phyloP scores from a whole-genome alignment of 2,329 filamentous ascomycete species.

The Lasiodiplodia theobromae region DNA sequence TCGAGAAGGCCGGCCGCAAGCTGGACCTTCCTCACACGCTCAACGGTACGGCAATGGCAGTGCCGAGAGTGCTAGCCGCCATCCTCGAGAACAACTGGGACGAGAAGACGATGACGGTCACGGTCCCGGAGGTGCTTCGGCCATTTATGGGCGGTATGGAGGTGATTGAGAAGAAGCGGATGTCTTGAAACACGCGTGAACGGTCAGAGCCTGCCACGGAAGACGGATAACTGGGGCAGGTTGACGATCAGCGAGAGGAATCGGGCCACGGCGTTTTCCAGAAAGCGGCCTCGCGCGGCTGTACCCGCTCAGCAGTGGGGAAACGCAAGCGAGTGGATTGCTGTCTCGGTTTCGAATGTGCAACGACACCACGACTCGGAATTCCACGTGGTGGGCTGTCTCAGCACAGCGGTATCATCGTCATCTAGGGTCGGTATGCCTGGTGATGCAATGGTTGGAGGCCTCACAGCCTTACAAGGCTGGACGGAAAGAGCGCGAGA shows the following conservation, averaged over 20 bases:
- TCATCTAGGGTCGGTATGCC: slow-evolving; percentile 4
- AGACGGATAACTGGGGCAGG: slow-evolving; percentile 10
- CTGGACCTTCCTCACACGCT: slow-evolving; percentile 84
- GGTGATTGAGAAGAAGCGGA: slow-evolving; percentile 38
- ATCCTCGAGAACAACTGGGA: slow-evolving; percentile 92
- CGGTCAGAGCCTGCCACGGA: slow-evolving; percentile 10
- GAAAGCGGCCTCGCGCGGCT: slow-evolving; percentile 19
- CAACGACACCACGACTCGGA: slow-evolving; percentile 18
- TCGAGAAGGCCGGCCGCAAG: slow-evolving; percentile 54
- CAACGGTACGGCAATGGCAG: slow-evolving; percentile 92
- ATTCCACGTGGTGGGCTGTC: slow-evolving; percentile 18
- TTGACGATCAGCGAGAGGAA: slow-evolving; percentile 7
- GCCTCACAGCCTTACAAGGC: slow-evolving; percentile 17
- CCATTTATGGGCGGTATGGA: slow-evolving; percentile 76
- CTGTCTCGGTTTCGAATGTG: slow-evolving; percentile 10
- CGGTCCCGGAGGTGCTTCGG: slow-evolving; percentile 78
- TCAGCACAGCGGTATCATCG: slow-evolving; percentile 11
- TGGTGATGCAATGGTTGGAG: slow-evolving; percentile 25
- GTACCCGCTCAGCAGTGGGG: slow-evolving; percentile 16
- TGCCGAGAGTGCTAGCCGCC: slow-evolving; percentile 87
- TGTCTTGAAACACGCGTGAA: slow-evolving; percentile 19
- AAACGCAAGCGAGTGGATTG: slow-evolving; percentile 22
- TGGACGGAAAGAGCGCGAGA: slow-evolving; percentile 4
- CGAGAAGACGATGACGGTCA: slow-evolving; percentile 69
- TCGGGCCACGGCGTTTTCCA: slow-evolving; percentile 18